Evolutionary conservation across 768 basidiomycete genomes (phyloP).

Genomic region (Hypsizygus marmoreus): DNA sequence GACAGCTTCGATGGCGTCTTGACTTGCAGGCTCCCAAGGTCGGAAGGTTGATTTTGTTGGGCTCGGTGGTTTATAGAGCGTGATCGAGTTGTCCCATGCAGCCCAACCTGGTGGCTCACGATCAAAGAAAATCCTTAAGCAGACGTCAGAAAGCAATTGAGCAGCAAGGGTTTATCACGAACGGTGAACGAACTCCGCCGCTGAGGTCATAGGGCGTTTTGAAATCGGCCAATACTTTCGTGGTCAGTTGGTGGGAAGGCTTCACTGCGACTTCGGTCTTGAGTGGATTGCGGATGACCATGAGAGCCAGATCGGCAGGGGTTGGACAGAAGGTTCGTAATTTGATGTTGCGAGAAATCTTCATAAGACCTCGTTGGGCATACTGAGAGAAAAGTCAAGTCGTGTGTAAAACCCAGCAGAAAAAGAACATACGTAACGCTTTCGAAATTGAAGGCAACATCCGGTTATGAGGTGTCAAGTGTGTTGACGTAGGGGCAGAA

Average conservation of each 20-base stretch:
- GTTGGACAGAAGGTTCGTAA: slow-evolving; percentile 67
- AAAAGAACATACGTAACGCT: slow-evolving; percentile 58
- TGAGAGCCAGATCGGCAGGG: slow-evolving; percentile 60
- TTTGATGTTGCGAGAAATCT: slow-evolving; percentile 76
- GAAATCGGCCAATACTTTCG: slow-evolving; percentile 57
- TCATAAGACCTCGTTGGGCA: slow-evolving; percentile 75
- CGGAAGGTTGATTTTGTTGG: slow-evolving; percentile 49
- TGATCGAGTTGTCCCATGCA: slow-evolving; percentile 53
- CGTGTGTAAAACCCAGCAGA: background rate
- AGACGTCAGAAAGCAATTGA: slow-evolving; percentile 2
- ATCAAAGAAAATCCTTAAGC: slow-evolving; percentile 53
- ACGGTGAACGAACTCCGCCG: slow-evolving; percentile 43
- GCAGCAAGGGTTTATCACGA: slow-evolving; percentile 23
- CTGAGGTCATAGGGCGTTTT: slow-evolving; percentile 46
- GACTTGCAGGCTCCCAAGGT: slow-evolving; percentile 60
- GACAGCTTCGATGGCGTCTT: slow-evolving; percentile 50
- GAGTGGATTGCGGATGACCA: slow-evolving; percentile 68
- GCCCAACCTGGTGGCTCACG: slow-evolving; percentile 67
- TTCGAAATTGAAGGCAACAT: slow-evolving; percentile 9
- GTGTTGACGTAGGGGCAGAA: slow-evolving; percentile 9
- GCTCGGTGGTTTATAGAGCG: slow-evolving; percentile 51
- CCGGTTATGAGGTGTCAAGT: background rate
- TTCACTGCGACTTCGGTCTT: slow-evolving; percentile 50
- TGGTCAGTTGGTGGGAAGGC: slow-evolving; percentile 54
- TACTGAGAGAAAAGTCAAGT: slow-evolving; percentile 42